Percentiles rank a stretch among this genome's conserved stretches.
Evolutionary conservation across 768 basidiomycete species (phyloP).

Genomic region (Tubosaeta sp.): DNA sequence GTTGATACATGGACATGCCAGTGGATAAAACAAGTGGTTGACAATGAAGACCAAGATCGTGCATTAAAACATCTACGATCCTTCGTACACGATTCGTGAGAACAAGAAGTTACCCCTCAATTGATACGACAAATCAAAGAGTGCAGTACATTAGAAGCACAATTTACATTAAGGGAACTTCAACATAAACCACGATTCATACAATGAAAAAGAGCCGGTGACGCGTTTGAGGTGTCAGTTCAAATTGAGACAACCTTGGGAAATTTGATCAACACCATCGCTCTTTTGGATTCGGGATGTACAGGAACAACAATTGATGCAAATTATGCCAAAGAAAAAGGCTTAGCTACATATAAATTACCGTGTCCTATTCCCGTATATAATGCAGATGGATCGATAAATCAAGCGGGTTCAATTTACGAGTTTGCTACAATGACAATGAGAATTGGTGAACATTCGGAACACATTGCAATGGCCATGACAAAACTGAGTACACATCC

Average conservation of each 20-base stretch:
- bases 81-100: neutral
- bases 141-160: neutral
- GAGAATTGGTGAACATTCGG: too few species aligned
- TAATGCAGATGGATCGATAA: too few species aligned
- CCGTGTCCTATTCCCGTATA: too few species aligned
- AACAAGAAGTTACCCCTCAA: neutral
- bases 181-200: neutral
- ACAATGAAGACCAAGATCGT: neutral
- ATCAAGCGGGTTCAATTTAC: too few species aligned
- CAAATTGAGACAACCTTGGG: neutral
- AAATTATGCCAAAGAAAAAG: too few species aligned
- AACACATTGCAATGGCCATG: too few species aligned
- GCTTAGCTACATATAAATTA: too few species aligned
- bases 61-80: neutral
- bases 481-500: neutral
- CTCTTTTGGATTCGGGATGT: too few species aligned
- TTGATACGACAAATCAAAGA: neutral
- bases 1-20: too few species aligned
- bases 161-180: neutral
- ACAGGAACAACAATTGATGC: too few species aligned
- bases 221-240: neutral
- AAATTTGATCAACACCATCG: too few species aligned
- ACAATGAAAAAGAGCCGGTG: neutral
- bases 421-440: too few species aligned
- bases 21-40: neutral